Percentiles rank a stretch among this genome's conserved stretches.
phyloP scores from a whole-genome alignment of 1,284 basidiomycete genomes.

The Phellopilus nigrolimitatus region DNA sequence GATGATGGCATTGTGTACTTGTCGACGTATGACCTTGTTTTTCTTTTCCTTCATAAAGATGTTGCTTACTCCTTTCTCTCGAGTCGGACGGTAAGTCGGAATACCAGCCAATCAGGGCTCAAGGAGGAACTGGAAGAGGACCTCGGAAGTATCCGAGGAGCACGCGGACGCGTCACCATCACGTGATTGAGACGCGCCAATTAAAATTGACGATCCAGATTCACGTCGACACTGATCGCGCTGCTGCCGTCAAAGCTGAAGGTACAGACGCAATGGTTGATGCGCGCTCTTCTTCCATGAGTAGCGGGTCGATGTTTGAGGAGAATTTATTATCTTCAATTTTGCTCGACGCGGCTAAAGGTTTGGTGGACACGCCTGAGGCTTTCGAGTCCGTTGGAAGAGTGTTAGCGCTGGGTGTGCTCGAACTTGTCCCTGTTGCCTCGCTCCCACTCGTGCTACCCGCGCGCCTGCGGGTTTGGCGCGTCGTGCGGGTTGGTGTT shows the following conservation, averaged over 20 bases:
- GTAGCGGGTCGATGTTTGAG: constrained; percentile 12
- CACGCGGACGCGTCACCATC: not conserved
- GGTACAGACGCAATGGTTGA: not conserved
- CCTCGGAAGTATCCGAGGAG: no score
- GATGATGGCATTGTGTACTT: no score
- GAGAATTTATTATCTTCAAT: constrained; percentile 6
- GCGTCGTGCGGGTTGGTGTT: constrained; percentile 14
- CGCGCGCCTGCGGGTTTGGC: constrained; percentile 7
- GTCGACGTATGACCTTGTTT: no score
- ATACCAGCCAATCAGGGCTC: no score
- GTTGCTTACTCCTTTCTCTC: no score
- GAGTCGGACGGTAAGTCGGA: no score
- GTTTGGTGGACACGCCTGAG: not conserved
- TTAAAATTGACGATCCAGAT: not conserved
- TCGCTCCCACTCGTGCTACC: constrained; percentile 16
- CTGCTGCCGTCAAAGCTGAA: not conserved
- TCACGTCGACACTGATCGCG: constrained; percentile 3
- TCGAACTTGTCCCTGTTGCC: constrained; percentile 6
- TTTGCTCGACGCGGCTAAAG: not conserved
- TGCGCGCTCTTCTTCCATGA: constrained; percentile 4
- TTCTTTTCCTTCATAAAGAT: no score
- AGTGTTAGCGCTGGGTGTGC: not conserved
- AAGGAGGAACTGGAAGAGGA: no score
- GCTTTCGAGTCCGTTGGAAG: not conserved
- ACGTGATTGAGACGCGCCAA: constrained; percentile 10